A percentile compares a stretch with the other conserved stretches of the same genome.
Conservation (phyloP, 257 asterid species). For the Solanum megistacrolobum region DNA sequence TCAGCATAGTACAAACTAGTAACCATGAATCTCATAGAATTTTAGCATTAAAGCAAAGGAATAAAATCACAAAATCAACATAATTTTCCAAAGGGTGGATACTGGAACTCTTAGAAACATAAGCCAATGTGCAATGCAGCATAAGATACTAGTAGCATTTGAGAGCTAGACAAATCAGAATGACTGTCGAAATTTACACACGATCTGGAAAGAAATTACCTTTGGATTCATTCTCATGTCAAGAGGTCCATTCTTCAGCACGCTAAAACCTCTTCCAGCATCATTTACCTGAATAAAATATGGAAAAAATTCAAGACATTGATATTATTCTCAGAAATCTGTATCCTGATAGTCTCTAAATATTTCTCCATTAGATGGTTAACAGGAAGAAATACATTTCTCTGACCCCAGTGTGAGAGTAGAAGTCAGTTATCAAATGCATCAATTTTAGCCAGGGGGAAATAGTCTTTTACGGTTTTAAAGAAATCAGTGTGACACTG, state of each 20-base stretch:
- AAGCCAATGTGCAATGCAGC: background rate
- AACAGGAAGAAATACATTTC: background rate
- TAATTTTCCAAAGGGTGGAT: background rate
- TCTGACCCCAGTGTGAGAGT: background rate
- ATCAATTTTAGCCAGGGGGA: background rate
- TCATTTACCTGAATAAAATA: constrained; percentile 53
- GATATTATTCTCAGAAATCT: background rate
- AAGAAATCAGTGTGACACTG: background rate
- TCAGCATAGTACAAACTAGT: background rate
- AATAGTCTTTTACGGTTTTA: background rate
- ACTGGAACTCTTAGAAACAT: background rate
- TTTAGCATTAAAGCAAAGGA: background rate
- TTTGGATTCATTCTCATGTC: constrained; percentile 98
- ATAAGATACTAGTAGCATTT: background rate
- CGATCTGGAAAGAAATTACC: constrained; percentile 27
- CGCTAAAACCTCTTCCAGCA: constrained; percentile 88
- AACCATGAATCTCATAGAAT: background rate
- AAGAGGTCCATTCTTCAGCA: constrained; percentile 84
- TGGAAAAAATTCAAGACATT: background rate
- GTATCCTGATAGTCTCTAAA: background rate
- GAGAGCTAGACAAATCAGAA: background rate
- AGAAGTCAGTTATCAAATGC: background rate
- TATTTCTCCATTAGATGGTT: background rate
- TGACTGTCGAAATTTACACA: background rate
- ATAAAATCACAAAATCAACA: background rate